A percentile compares a stretch with the other conserved stretches of the same genome.
Conservation (phyloP, 2,329 filamentous ascomycete species). For the Talaromyces amestolkiae region DNA sequence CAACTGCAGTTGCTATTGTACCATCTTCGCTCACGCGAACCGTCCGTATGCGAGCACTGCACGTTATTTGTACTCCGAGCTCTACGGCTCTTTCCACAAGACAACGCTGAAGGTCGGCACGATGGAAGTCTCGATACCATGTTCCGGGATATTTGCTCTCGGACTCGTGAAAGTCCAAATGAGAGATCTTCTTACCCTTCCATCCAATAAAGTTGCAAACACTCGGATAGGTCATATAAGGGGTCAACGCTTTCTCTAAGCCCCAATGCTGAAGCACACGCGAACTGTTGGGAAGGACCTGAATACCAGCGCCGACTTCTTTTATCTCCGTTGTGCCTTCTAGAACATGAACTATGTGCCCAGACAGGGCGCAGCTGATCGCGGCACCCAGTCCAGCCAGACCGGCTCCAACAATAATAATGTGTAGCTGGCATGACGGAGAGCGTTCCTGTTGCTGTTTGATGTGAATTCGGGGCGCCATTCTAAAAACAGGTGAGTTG, state of each 20-base stretch:
- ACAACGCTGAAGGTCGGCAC: conserved; percentile 46
- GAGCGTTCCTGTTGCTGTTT: conserved; percentile 35
- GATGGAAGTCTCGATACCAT: conserved; percentile 48
- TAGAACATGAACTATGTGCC: conserved; percentile 41
- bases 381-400: conserved; percentile 46
- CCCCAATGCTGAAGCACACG: conserved; percentile 28
- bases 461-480: conserved; percentile 48
- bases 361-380: conserved; percentile 37
- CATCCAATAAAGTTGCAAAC: conserved; percentile 38
- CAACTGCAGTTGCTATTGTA: conserved; percentile 38
- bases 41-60: conserved; percentile 45
- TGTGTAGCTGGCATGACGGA: conserved; percentile 18
- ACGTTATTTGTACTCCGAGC: conserved; percentile 39
- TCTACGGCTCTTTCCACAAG: not conserved
- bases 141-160: conserved; percentile 28
- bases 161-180: conserved; percentile 38
- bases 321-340: conserved; percentile 39
- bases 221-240: conserved; percentile 22
- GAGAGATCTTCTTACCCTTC: conserved; percentile 29
- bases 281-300: conserved; percentile 31
- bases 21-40: conserved; percentile 36
- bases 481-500: not conserved
- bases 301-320: conserved; percentile 35
- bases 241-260: conserved; percentile 32
- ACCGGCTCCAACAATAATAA: conserved; percentile 42